A percentile compares a stretch with the other conserved stretches of the same genome.
Evolutionary conservation across 805 yeast genomes (phyloP).

Genomic region (Debaryomyces prosopidis): DNA sequence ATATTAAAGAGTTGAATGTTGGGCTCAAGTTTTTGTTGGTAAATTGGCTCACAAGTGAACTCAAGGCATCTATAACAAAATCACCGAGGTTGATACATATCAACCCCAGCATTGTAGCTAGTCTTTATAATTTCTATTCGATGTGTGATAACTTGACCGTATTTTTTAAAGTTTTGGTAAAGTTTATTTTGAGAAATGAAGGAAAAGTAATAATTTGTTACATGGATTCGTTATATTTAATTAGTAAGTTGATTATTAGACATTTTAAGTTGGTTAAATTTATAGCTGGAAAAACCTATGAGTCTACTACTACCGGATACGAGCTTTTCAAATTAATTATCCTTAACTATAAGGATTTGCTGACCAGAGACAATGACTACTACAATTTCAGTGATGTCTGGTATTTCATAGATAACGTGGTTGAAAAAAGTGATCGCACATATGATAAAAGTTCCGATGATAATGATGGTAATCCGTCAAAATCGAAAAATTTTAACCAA

Average conservation of each 20-base stretch:
- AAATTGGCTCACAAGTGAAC: slow-evolving; percentile 48
- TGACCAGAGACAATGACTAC: slow-evolving; percentile 31
- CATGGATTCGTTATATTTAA: slow-evolving; percentile 41
- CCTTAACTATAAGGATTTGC: slow-evolving; percentile 33
- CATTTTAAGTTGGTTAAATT: slow-evolving; percentile 36
- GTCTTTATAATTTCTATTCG: slow-evolving; percentile 33
- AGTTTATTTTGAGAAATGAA: slow-evolving; percentile 37
- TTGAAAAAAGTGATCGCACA: slow-evolving; percentile 18
- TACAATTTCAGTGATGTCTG: slow-evolving; percentile 34
- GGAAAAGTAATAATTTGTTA: slow-evolving; percentile 40
- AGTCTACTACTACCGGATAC: slow-evolving; percentile 27
- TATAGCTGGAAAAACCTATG: slow-evolving; percentile 28
- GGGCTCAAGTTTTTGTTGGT: slow-evolving; percentile 47
- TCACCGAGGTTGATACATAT: slow-evolving; percentile 39
- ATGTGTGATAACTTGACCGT: slow-evolving; percentile 43
- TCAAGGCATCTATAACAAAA: slow-evolving; percentile 34
- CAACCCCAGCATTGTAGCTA: slow-evolving; percentile 27
- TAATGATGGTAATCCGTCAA: slow-evolving; percentile 1
- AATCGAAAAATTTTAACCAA: slow-evolving; percentile 3
- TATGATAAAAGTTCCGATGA: background rate
- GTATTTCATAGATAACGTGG: slow-evolving; percentile 30
- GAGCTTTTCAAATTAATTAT: slow-evolving; percentile 38
- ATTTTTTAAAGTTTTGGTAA: slow-evolving; percentile 37
- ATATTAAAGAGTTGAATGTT: slow-evolving; percentile 27
- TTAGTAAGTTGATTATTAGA: slow-evolving; percentile 29